A percentile compares a stretch with the other conserved stretches of the same genome.
Evolutionary conservation across 805 yeast genomes (phyloP).

Genomic region (Candida arabinofermentans): DNA sequence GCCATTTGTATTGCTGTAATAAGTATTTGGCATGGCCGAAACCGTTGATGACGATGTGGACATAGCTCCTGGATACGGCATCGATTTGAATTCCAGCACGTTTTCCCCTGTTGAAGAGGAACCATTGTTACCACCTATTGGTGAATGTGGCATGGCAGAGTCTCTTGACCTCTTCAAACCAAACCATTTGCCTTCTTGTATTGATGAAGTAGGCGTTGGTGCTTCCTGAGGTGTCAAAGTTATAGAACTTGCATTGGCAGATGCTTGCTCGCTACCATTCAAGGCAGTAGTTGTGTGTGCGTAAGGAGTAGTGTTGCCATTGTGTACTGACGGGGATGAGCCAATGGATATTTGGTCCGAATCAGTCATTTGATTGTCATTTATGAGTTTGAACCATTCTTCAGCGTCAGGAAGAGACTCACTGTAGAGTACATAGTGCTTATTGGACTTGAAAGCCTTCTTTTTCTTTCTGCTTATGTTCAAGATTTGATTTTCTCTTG

Average conservation of each 20-base stretch:
- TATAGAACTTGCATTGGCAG: conserved; percentile 1
- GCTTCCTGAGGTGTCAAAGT: conserved; percentile 10
- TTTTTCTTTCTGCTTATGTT: conserved; percentile 25
- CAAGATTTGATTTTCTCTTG: conserved; percentile 24
- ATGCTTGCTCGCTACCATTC: background rate
- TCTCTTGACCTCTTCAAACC: conserved; percentile 16
- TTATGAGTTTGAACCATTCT: conserved; percentile 21
- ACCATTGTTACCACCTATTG: conserved; percentile 4
- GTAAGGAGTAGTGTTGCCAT: background rate
- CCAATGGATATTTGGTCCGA: conserved; percentile 13
- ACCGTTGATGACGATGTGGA: conserved; percentile 1
- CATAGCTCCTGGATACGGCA: conserved; percentile 29
- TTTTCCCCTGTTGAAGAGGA: conserved; percentile 8
- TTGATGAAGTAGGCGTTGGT: conserved; percentile 11
- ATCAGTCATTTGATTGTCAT: conserved; percentile 10
- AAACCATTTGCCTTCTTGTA: conserved; percentile 19
- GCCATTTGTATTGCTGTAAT: background rate
- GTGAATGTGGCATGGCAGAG: conserved; percentile 12
- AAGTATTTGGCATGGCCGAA: background rate
- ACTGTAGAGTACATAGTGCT: conserved; percentile 55
- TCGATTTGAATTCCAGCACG: conserved; percentile 30
- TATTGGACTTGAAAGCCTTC: conserved; percentile 30
- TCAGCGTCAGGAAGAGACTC: conserved; percentile 64
- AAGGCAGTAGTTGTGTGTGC: background rate
- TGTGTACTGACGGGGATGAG: conserved; percentile 13